Evolutionary conservation across 2,329 filamentous ascomycete species (phyloP).

Genomic region (Aspergillus bombycis): DNA sequence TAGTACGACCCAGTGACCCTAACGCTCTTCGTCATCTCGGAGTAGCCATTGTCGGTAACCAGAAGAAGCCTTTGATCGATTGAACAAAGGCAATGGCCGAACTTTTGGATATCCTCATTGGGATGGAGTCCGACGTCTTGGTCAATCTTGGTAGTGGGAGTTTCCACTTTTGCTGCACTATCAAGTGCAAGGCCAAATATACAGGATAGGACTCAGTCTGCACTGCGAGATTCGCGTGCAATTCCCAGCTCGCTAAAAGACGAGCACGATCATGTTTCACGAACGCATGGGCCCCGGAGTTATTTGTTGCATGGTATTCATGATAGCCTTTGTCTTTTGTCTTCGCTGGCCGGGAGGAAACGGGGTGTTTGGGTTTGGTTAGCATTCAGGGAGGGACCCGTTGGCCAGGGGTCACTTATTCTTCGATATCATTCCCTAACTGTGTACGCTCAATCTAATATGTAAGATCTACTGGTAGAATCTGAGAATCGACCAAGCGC

Average conservation of each 20-base stretch:
- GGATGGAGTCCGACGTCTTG: constrained; percentile 19
- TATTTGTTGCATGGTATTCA: constrained; percentile 34
- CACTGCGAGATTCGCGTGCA: constrained; percentile 11
- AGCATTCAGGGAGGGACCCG: constrained; percentile 14
- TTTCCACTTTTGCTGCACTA: constrained; percentile 5
- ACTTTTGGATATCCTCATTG: constrained; percentile 5
- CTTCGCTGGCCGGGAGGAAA: constrained; percentile 19
- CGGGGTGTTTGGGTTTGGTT: constrained; percentile 26
- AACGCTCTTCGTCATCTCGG: constrained; percentile 63
- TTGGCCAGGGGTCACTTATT: constrained; percentile 11
- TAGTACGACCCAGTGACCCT: constrained; percentile 77
- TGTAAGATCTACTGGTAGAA: constrained; percentile 22
- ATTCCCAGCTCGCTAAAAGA: constrained; percentile 19
- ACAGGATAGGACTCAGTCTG: constrained; percentile 8
- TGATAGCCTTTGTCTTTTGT: constrained; percentile 28
- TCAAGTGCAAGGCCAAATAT: neutral
- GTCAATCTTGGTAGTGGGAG: constrained; percentile 9
- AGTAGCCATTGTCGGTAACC: constrained; percentile 64
- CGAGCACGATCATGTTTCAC: constrained; percentile 33
- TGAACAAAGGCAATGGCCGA: constrained; percentile 44
- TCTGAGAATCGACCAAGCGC: neutral
- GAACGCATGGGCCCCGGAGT: constrained; percentile 42
- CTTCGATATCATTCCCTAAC: constrained; percentile 13
- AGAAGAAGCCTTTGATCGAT: constrained; percentile 67
- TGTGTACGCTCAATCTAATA: constrained; percentile 21